Conservation (phyloP, 352 stramenopile genomes). For the Pythium sp. region DNA sequence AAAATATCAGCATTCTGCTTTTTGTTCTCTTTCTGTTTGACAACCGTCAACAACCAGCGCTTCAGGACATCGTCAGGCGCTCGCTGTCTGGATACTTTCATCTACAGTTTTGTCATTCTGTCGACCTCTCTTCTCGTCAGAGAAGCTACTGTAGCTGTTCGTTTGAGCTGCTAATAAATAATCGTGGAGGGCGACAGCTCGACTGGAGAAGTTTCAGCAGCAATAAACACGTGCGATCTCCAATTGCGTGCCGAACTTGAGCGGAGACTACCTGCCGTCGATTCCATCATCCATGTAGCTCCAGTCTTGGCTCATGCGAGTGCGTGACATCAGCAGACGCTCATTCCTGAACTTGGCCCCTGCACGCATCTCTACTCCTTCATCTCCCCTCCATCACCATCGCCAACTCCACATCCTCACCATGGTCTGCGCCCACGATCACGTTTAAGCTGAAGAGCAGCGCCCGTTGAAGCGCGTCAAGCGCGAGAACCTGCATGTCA, state of each 20-base stretch:
- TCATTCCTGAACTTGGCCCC: conserved; percentile 30
- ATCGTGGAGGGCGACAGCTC: background rate
- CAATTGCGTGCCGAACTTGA: background rate
- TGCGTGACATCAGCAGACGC: background rate
- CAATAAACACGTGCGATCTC: background rate
- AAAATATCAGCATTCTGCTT: background rate
- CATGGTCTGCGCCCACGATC: conserved; percentile 26
- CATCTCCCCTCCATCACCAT: background rate
- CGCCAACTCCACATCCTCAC: conserved; percentile 8
- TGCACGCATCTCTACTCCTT: background rate
- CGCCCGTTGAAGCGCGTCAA: conserved; percentile 58
- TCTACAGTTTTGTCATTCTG: background rate
- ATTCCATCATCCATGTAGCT: background rate
- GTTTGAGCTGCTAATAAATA: background rate
- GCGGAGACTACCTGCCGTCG: no score
- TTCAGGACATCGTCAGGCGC: background rate
- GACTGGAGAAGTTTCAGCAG: background rate
- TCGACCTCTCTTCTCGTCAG: no score
- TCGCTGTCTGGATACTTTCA: background rate
- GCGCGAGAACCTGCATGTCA: conserved; percentile 67
- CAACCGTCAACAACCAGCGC: background rate
- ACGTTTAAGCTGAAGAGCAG: conserved; percentile 29
- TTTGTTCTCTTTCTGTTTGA: background rate
- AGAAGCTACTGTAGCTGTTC: background rate
- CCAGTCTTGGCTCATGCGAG: background rate